phyloP scores from a whole-genome alignment of 2,329 filamentous ascomycete genomes.

The Alternaria alternata region DNA sequence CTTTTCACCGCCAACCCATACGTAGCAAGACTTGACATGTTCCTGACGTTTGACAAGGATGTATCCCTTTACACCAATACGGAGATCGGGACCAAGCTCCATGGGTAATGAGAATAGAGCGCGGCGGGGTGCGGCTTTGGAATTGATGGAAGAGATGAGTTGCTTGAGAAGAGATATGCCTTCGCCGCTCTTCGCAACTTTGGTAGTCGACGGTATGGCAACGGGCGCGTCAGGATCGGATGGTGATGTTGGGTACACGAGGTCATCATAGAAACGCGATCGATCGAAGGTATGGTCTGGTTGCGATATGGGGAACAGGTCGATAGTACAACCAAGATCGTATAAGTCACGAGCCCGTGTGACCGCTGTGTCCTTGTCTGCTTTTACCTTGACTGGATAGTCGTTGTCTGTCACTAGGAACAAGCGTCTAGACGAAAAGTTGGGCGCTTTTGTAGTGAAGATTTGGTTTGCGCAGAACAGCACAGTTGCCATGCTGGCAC shows the following conservation, averaged over 20 bases:
- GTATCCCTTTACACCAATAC: slow-evolving; percentile 92
- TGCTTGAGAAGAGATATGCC: slow-evolving; percentile 81
- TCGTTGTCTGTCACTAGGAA: slow-evolving; percentile 97
- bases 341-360: slow-evolving; percentile 94
- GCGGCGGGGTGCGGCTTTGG: slow-evolving; percentile 84
- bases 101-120: slow-evolving; percentile 87
- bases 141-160: slow-evolving; percentile 86
- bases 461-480: slow-evolving; percentile 96
- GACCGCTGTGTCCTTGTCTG: slow-evolving; percentile 76
- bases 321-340: slow-evolving; percentile 89
- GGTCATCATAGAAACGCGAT: slow-evolving; percentile 92
- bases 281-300: slow-evolving; percentile 78
- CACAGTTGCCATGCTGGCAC: slow-evolving; percentile 83
- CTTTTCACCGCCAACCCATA: slow-evolving; percentile 87
- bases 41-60: slow-evolving; percentile 85
- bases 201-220: slow-evolving; percentile 62
- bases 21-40: slow-evolving; percentile 81
- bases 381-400: slow-evolving; percentile 76
- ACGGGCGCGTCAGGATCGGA: slow-evolving; percentile 72
- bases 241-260: slow-evolving; percentile 78
- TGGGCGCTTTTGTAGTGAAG: slow-evolving; percentile 92
- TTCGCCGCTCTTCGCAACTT: slow-evolving; percentile 72
- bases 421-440: slow-evolving; percentile 90
- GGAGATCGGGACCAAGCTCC: slow-evolving; percentile 83
- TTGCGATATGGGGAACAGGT: slow-evolving; percentile 86